Evolutionary conservation across 768 basidiomycete genomes (phyloP), one percentile per base, ranked within the genome.

Genomic region (Rhizopogon vesiculosus): DNA sequence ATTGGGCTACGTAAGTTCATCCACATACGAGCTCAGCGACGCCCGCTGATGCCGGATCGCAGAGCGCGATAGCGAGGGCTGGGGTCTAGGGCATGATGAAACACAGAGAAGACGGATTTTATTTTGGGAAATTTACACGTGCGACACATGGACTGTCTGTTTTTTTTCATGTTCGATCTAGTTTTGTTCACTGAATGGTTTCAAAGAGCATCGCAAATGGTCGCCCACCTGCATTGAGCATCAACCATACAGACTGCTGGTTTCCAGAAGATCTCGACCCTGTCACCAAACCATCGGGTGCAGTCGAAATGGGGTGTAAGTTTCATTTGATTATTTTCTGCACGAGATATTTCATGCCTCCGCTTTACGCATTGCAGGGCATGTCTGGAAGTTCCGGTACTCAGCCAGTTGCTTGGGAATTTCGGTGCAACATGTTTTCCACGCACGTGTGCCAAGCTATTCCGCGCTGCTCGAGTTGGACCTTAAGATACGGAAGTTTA

Each of bases 111-210:
- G 75, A 35, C 72, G 82, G 49, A 63, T 70, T 41, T 53, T 81
- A 40, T 83, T 82, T 62, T 83, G 81, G 81, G 81, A 82, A 54
- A 64, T 81, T 8, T 78, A 73, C 60, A 69, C 73, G 16, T 78
- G 74, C 69, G 79, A 82, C 61, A 67, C 73, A 7, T 82, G 80
- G 77, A 71, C 73, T 52, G 80, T 77, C 56, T 54, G 74, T 70
- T 16, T 2, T 31, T 56, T 55, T 25, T 25, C 25, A 33, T 31
- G 28, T 49, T 56, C 43, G 16, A 49, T 40, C 7, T 55, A 19
- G 28, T 6, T 15, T 13, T 43, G 29, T 19, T 10, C 19, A 31
- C 46, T 38, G 42, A 19, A 31, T 44, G 28, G 53, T 43, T 54
- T 45, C 13, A 29, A 51, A 81, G 78, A 74, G 76, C 52, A 66